Evolutionary conservation across 768 basidiomycete genomes (phyloP).

Genomic region (Ephemerocybe angulata): DNA sequence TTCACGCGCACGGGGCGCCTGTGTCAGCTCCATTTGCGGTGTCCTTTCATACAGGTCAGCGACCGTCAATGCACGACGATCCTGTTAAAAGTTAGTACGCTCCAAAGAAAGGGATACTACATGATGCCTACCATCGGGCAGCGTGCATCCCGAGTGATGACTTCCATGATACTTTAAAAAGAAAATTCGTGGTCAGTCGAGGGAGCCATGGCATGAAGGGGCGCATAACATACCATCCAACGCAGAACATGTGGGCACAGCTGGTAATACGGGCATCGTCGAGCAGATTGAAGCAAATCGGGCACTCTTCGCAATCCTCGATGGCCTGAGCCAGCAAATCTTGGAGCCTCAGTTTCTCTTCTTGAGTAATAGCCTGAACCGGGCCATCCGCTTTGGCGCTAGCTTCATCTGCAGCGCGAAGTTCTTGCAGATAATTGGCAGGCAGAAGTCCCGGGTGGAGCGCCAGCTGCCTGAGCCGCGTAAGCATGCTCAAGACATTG

Average conservation of each 20-base stretch:
- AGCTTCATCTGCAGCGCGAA: slow-evolving; percentile 39
- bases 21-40: slow-evolving; percentile 67
- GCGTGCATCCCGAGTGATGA: slow-evolving; percentile 64
- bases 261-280: slow-evolving; percentile 68
- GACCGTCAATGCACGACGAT: slow-evolving; percentile 59
- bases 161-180: slow-evolving; percentile 57
- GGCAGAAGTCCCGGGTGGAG: slow-evolving; percentile 79
- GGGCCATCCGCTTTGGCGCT: slow-evolving; percentile 24
- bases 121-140: slow-evolving; percentile 70
- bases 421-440: slow-evolving; percentile 61
- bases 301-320: slow-evolving; percentile 82
- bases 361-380: slow-evolving; percentile 42
- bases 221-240: slow-evolving; percentile 49
- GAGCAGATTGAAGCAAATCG: slow-evolving; percentile 62
- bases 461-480: slow-evolving; percentile 78
- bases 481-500: slow-evolving; percentile 78
- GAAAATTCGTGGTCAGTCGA: neutral
- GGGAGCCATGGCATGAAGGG: neutral
- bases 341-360: slow-evolving; percentile 56
- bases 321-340: slow-evolving; percentile 57
- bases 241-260: slow-evolving; percentile 72
- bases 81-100: slow-evolving; percentile 38
- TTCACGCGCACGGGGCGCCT: slow-evolving; percentile 41
- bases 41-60: slow-evolving; percentile 59
- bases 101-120: neutral